These are phyloP conservation scores for Acer negundo DNA, from an alignment of 345 rosid species.

Conservation along the genomic window DNA sequence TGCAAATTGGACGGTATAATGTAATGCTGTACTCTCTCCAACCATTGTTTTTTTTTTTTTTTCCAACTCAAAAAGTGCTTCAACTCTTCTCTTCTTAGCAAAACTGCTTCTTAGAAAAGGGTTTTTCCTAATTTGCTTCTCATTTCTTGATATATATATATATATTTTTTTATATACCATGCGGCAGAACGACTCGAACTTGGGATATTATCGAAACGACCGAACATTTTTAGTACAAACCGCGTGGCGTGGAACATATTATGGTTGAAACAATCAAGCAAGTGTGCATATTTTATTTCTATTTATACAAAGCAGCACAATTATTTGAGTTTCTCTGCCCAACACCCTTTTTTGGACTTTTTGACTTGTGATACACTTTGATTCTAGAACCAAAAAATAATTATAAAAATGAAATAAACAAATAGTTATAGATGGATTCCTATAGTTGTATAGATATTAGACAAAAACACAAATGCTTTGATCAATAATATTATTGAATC, in stretches of 20 bases:
- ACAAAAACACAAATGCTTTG: too few species aligned
- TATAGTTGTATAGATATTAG: not conserved
- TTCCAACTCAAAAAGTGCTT: not conserved
- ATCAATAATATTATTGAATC: not conserved
- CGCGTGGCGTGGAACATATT: not conserved
- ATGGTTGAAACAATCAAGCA: conserved; percentile 2
- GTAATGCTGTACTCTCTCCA: conserved; percentile 35
- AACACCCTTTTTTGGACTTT: conserved; percentile 1
- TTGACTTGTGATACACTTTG: not conserved
- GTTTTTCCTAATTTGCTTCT: not conserved
- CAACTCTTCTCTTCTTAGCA: not conserved
- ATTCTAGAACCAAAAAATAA: not conserved
- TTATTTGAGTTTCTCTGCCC: conserved; percentile 10
- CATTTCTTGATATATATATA: too few species aligned
- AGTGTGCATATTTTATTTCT: not conserved
- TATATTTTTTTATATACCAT: too few species aligned
- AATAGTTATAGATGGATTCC: not conserved
- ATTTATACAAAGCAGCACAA: not conserved
- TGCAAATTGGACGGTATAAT: conserved; percentile 53
- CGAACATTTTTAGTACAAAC: too few species aligned
- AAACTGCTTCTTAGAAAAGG: not conserved
- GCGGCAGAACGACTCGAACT: too few species aligned
- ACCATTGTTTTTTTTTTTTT: not conserved
- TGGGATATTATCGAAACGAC: too few species aligned
- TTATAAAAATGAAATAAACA: not conserved